A percentile compares a stretch with the other conserved stretches of the same genome.
Evolutionary conservation across 192 early-diverging fungal genomes (phyloP).

Genomic region (Coemansia sp.): DNA sequence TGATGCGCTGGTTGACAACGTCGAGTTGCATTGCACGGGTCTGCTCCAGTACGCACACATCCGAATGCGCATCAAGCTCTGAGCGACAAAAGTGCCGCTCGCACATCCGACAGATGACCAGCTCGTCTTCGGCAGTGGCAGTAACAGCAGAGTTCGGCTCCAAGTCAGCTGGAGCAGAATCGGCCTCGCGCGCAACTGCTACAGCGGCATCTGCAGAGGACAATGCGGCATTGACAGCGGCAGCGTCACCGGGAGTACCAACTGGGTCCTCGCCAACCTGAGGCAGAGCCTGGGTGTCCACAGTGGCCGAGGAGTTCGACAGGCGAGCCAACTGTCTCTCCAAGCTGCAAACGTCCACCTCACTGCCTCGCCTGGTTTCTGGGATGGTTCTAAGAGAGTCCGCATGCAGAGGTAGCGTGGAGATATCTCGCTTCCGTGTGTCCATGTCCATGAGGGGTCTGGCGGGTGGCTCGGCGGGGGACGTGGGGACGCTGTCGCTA

Average conservation of each 20-base stretch:
- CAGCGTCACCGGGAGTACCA: background rate
- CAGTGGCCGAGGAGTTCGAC: background rate
- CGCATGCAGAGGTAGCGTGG: background rate
- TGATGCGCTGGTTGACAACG: slow-evolving; percentile 58
- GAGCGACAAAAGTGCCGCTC: slow-evolving; percentile 69
- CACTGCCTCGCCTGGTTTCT: slow-evolving; percentile 14
- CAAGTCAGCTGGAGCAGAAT: background rate
- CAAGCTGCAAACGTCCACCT: background rate
- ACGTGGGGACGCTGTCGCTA: slow-evolving; percentile 35
- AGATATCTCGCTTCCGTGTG: background rate
- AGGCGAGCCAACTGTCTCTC: background rate
- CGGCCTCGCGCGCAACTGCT: background rate
- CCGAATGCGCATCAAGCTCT: slow-evolving; percentile 73
- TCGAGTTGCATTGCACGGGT: slow-evolving; percentile 66
- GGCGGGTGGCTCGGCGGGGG: slow-evolving; percentile 24
- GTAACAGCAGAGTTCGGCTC: background rate
- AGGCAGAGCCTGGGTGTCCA: background rate
- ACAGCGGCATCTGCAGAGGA: background rate
- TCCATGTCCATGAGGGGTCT: slow-evolving; percentile 10
- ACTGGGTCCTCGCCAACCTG: background rate
- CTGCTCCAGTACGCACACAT: slow-evolving; percentile 72
- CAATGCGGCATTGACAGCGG: background rate
- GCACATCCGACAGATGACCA: slow-evolving; percentile 82
- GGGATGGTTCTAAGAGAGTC: slow-evolving; percentile 13
- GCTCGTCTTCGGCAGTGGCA: slow-evolving; percentile 12